Base-by-base conservation (phyloP, 179 eudicot species). In the Monotropa hypopitys region DNA sequence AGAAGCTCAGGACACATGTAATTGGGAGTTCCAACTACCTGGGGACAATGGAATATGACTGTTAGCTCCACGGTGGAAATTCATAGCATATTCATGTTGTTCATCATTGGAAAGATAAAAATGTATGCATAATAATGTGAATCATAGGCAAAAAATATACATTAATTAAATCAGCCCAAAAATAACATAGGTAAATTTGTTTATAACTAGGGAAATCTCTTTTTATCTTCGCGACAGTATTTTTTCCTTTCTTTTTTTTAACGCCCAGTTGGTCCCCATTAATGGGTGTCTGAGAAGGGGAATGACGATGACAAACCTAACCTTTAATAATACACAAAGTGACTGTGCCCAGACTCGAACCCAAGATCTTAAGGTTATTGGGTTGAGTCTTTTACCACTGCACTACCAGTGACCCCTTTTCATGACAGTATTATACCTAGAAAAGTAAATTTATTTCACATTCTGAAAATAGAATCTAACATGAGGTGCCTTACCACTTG, bases 21-120 rank as follows among this genome's bases (percentile, higher is more conserved):
- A 82, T 93, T 95, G 43, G 99, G 99, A 82, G 99, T 95, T 85
- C 99, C 99, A 82, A 95, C 99, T 49, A 95, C 99, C 99, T 95
- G 79, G 46, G 72, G 63, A 74, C 9, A 66, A 74, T 21, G 79
- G 45, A 46, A 72, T 26, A 35, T 74, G 43, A 62, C 54, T 30
- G n/a, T 79, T 70, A 77, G 79, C 57, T 63, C 12, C 7, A 32
- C 43, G 26, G n/a, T 78, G 30, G 75, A 70, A 42, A 71, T 72
- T 38, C 72, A 78, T 54, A 75, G 65, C 4, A 73, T 5, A 62
- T 28, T 65, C 21, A 21, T 51, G 35, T n/a, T 32, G 20, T n/a
- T 79, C 6, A 15, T 43, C 23, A 13, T 26, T 20, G 46, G 70
- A 42, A 20, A 21, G 69, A 40, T 30, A 13, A 74, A 38, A 5